Percentiles rank a stretch among this genome's conserved stretches.
Conservation (phyloP, 2,329 filamentous ascomycete genomes). For the Raffaelea albimanens region DNA sequence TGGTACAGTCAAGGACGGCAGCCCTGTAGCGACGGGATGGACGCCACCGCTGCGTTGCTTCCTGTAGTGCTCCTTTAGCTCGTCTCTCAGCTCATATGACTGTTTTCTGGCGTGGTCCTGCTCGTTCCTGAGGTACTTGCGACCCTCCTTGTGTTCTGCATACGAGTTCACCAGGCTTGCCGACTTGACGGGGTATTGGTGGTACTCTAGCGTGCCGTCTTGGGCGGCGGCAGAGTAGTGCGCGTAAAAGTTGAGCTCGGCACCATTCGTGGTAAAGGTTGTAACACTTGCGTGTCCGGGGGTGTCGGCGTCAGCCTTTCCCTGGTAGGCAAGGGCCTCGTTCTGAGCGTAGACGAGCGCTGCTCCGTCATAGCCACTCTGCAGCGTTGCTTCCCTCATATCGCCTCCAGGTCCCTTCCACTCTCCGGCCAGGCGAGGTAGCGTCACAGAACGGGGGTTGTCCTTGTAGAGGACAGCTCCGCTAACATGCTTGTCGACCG, state of each 20-base stretch:
- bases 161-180: conserved; percentile 5
- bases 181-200: conserved; percentile 14
- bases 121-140: conserved; percentile 5
- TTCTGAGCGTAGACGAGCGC: conserved; percentile 18
- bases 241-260: conserved; percentile 15
- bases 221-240: conserved; percentile 15
- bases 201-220: conserved; percentile 8
- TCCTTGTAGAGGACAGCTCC: conserved; percentile 14
- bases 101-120: conserved; percentile 9
- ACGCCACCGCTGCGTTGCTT: too few species aligned
- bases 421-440: conserved; percentile 20
- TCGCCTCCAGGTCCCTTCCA: conserved; percentile 11
- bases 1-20: too few species aligned
- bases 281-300: conserved; percentile 15
- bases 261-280: conserved; percentile 19
- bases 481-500: conserved; percentile 7
- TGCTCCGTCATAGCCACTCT: conserved; percentile 15
- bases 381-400: conserved; percentile 7
- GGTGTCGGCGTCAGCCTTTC: too few species aligned
- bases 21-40: too few species aligned
- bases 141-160: conserved; percentile 1
- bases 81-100: too few species aligned
- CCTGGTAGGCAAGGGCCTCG: conserved; percentile 13
- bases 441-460: conserved; percentile 11
- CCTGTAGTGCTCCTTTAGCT: too few species aligned